Conservation (phyloP, 106 monocot species). For the Dioscorea alata region DNA sequence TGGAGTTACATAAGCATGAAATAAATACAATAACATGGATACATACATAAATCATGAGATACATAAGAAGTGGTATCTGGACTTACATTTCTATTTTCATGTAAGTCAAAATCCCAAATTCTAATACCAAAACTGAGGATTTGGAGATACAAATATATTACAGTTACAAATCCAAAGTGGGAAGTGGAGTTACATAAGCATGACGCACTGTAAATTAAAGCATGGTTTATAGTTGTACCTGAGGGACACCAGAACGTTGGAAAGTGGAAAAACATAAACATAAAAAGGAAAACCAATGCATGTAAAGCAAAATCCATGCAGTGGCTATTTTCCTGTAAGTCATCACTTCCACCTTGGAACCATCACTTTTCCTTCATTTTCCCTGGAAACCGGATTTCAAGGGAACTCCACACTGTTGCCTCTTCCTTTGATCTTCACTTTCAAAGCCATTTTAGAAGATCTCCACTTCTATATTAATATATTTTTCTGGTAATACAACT, state of each 20-base stretch:
- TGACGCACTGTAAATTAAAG: too few species aligned
- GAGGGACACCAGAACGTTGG: background rate
- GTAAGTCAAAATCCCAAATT: background rate
- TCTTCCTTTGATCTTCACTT: background rate
- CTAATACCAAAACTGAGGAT: too few species aligned
- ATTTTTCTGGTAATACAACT: background rate
- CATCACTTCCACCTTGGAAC: background rate
- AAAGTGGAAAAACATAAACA: background rate
- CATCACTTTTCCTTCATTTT: slow-evolving; percentile 5
- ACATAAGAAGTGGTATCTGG: background rate
- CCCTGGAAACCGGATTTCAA: slow-evolving; percentile 1
- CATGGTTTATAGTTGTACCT: background rate
- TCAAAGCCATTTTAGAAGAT: background rate
- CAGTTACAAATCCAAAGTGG: too few species aligned
- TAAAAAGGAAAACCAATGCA: slow-evolving; percentile 18
- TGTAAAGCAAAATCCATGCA: slow-evolving; percentile 32
- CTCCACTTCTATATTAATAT: background rate
- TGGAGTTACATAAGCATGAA: background rate
- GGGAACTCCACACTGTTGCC: background rate
- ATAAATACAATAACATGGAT: background rate
- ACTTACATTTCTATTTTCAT: background rate
- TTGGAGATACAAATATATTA: too few species aligned
- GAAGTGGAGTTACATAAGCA: too few species aligned
- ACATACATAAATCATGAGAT: background rate
- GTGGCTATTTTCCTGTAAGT: slow-evolving; percentile 15